A percentile compares a stretch with the other conserved stretches of the same genome.
These are phyloP conservation scores for Craspedostauros australis DNA, from an alignment of 108 stramenopile genomes.

Conservation along the genomic window DNA sequence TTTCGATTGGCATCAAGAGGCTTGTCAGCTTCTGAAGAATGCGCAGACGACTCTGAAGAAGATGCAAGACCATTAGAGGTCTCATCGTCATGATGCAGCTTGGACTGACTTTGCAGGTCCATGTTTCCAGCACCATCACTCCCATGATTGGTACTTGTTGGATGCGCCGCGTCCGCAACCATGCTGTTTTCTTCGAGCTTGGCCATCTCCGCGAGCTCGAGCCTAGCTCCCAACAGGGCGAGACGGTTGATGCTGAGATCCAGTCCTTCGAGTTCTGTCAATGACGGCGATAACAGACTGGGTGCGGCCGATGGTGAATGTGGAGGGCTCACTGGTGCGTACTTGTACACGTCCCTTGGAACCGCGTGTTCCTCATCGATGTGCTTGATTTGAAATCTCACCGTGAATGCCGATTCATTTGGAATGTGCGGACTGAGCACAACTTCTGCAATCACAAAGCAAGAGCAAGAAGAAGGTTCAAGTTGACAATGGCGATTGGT, in stretches of 20 bases:
- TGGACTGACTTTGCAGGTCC: not conserved
- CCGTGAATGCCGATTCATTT: slow-evolving; percentile 57
- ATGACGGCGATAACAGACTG: slow-evolving; percentile 45
- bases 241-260: slow-evolving; percentile 24
- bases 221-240: slow-evolving; percentile 16
- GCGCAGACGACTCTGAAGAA: not conserved
- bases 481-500: not conserved
- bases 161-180: too few relatives aligned
- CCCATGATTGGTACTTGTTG: not conserved
- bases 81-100: not conserved
- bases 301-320: slow-evolving; percentile 79
- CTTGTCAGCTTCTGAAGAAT: not conserved
- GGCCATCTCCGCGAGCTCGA: slow-evolving; percentile 13
- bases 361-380: slow-evolving; percentile 11
- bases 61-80: too few relatives aligned
- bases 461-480: not conserved
- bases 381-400: slow-evolving; percentile 46
- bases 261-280: slow-evolving; percentile 23
- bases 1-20: slow-evolving; percentile 2
- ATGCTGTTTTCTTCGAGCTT: not conserved
- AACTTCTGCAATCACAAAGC: slow-evolving; percentile 57
- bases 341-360: slow-evolving; percentile 4
- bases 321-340: slow-evolving; percentile 53
- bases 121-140: not conserved
- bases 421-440: slow-evolving; percentile 77